These are phyloP conservation scores for Saturnispora ahearnii DNA, from an alignment of 805 yeast species.

Conservation along the genomic window DNA sequence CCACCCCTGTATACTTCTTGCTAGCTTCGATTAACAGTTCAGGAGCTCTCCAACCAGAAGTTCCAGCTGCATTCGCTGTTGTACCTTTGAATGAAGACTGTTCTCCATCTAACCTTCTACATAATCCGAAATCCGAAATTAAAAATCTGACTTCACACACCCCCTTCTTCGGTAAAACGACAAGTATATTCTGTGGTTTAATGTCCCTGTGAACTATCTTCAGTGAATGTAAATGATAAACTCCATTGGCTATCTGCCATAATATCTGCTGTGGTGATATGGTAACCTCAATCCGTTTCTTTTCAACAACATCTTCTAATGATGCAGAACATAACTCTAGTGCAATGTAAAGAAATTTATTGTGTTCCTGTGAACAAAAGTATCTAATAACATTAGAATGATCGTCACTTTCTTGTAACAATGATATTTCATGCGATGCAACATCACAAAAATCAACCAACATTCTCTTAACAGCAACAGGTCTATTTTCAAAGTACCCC, in stretches of 20 bases:
- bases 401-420: conserved; percentile 89
- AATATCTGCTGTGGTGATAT: conserved; percentile 47
- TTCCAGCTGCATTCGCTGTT: conserved; percentile 89
- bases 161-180: conserved; percentile 54
- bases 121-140: conserved; percentile 92
- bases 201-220: conserved; percentile 92
- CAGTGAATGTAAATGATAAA: conserved; percentile 77
- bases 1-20: neutral
- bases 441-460: conserved; percentile 86
- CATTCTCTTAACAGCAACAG: conserved; percentile 95
- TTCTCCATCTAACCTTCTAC: conserved; percentile 84
- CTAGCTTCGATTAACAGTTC: conserved; percentile 43
- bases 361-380: conserved; percentile 86
- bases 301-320: conserved; percentile 72
- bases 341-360: conserved; percentile 84
- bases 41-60: conserved; percentile 98
- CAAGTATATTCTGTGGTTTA: conserved; percentile 88
- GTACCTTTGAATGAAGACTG: conserved; percentile 92
- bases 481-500: conserved; percentile 85
- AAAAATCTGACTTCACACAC: conserved; percentile 46
- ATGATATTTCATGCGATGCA: conserved; percentile 82
- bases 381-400: conserved; percentile 93
- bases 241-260: conserved; percentile 73
- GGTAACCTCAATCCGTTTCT: conserved; percentile 31
- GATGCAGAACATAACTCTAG: conserved; percentile 86